Base-by-base conservation (phyloP, 805 yeast genomes). In the Isabelozyma gotoi region DNA sequence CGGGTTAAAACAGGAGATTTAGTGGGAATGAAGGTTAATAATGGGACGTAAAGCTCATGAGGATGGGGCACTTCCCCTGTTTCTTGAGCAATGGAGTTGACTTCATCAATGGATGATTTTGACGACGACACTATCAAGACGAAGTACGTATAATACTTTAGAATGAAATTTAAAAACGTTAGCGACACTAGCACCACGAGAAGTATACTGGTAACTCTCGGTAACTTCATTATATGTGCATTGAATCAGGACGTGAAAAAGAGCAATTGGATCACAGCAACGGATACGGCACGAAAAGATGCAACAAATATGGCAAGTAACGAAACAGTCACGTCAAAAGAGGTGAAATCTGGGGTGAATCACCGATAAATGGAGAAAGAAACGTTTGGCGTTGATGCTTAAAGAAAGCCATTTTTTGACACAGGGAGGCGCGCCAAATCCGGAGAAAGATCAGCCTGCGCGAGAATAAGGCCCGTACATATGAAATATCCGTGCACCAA, bases 11-110 rank as follows among this genome's bases (percentile, higher is more conserved):
- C 65, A 1, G 73, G 63, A 0, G 77, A 67, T 31, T 57, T 62
- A 0, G 71, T 65, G 2, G 80, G 78, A 16, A 77, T 77, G 40
- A 77, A 68, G 2, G 80, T 73, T n/a, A 78, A 56, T 33, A 74
- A 56, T 4, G 81, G 80, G 4, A 77, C 81, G 46, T 65, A 75
- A 29, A 75, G 55, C 38, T 72, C 74, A 43, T 68, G 70, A 0
- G 80, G 77, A 42, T 67, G 70, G 2, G 79, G 77, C 1, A 63
- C 51, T 33, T 62, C 67, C 7, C 66, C 68, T 1, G 67, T 56
- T 47, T 65, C 69, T 43, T 63, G 63, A 19, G 65, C 59, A 11
- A 59, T 52, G 21, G 55, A 40, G 40, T 53, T 48, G 15, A 52
- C 54, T 14, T 59, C 64, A 31, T 48, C 51, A 21, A 57, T 55